Evolutionary conservation across 1,139 yeast species (phyloP).

Genomic region (Yamadazyma friedrichii): DNA sequence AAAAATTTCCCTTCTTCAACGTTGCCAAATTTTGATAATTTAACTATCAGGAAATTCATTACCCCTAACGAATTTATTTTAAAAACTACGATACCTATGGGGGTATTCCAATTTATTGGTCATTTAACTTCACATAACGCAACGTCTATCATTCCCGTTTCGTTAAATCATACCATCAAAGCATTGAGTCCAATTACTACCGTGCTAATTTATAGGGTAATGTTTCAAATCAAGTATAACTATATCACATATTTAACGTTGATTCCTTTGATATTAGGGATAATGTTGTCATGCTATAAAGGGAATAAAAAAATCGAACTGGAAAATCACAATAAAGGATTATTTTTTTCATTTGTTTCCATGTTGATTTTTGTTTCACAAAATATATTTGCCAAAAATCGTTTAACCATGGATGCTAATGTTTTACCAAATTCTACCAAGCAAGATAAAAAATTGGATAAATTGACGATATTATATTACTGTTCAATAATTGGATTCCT

Average conservation of each 20-base stretch:
- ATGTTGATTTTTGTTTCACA: slow-evolving; percentile 88
- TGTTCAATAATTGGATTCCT: slow-evolving; percentile 81
- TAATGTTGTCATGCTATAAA: slow-evolving; percentile 75
- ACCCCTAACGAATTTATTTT: slow-evolving; percentile 57
- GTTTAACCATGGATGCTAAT: slow-evolving; percentile 49
- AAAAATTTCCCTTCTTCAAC: slow-evolving; percentile 56
- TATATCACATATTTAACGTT: slow-evolving; percentile 72
- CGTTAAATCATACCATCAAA: slow-evolving; percentile 88
- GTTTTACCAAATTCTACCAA: slow-evolving; percentile 21
- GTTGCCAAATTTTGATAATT: slow-evolving; percentile 37
- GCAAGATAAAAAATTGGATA: slow-evolving; percentile 58
- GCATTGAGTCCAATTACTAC: slow-evolving; percentile 87
- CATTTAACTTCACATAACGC: slow-evolving; percentile 90
- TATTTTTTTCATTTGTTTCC: slow-evolving; percentile 73
- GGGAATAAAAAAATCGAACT: slow-evolving; percentile 20
- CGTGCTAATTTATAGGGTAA: slow-evolving; percentile 69
- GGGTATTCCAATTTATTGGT: slow-evolving; percentile 85
- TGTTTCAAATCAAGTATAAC: slow-evolving; percentile 58
- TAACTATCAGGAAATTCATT: slow-evolving; percentile 32
- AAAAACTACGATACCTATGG: slow-evolving; percentile 84
- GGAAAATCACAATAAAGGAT: slow-evolving; percentile 50
- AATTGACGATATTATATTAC: slow-evolving; percentile 76
- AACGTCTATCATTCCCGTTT: slow-evolving; percentile 83
- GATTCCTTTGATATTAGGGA: slow-evolving; percentile 76
- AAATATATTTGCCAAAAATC: slow-evolving; percentile 84